A percentile compares a stretch with the other conserved stretches of the same genome.
Evolutionary conservation across 768 basidiomycete genomes (phyloP).

Genomic region (Hypholoma fasciculare): DNA sequence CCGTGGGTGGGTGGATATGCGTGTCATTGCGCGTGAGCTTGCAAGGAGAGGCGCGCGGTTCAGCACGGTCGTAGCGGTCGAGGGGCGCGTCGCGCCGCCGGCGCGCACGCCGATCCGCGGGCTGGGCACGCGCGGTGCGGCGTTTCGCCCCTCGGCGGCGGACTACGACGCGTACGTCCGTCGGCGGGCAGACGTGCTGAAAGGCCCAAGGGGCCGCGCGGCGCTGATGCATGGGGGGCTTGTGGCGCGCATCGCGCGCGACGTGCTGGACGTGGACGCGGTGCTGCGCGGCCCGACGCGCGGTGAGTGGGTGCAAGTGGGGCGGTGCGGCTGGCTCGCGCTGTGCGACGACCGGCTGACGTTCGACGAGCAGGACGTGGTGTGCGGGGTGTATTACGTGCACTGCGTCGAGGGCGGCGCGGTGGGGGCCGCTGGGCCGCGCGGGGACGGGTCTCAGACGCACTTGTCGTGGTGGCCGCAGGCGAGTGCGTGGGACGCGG

Average conservation of each 20-base stretch:
- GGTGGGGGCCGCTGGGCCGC: background rate
- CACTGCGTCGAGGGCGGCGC: background rate
- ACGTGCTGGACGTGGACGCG: constrained; percentile 5
- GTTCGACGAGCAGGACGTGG: constrained; percentile 18
- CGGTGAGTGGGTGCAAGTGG: background rate
- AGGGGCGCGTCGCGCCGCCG: background rate
- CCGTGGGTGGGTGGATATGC: background rate
- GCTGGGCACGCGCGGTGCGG: background rate
- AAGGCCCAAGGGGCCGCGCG: constrained; percentile 19
- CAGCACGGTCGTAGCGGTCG: background rate
- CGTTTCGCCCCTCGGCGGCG: background rate
- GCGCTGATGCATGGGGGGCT: constrained; percentile 24
- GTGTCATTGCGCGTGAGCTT: constrained; percentile 4
- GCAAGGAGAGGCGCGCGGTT: background rate
- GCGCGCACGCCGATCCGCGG: background rate
- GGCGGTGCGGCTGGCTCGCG: background rate
- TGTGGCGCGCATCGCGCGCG: constrained; percentile 19
- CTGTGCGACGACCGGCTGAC: constrained; percentile 21
- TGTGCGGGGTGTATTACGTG: constrained; percentile 18
- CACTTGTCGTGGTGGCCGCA: constrained; percentile 4
- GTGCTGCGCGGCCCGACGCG: constrained; percentile 19
- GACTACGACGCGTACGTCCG: constrained; percentile 1
- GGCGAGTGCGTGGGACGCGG: background rate
- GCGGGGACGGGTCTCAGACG: background rate
- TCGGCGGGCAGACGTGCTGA: background rate